phyloP scores from a whole-genome alignment of 257 asterid genomes.

The Galeopsis tetrahit region DNA sequence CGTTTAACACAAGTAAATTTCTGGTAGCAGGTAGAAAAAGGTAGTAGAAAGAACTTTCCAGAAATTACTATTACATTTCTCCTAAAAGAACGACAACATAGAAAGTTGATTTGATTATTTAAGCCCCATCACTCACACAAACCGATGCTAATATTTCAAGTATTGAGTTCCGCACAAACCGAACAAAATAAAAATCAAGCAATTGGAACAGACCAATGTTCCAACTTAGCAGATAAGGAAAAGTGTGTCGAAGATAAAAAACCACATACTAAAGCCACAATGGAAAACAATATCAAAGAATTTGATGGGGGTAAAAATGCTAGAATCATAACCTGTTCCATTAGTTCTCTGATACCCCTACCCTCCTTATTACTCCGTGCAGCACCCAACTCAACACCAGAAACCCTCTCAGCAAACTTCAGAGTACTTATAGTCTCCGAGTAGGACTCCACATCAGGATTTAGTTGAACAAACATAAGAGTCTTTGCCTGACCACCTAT shows the following conservation, averaged over 20 bases:
- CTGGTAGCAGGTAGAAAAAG: neutral
- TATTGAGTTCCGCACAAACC: constrained; percentile 25
- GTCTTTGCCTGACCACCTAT: constrained; percentile 98
- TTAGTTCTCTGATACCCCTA: constrained; percentile 84
- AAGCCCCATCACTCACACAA: neutral
- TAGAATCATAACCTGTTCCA: constrained; percentile 80
- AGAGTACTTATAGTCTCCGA: constrained; percentile 89
- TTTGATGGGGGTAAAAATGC: constrained; percentile 6
- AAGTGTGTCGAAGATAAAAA: neutral
- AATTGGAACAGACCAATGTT: constrained; percentile 1
- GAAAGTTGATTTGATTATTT: neutral
- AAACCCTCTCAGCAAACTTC: constrained; percentile 96
- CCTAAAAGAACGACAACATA: neutral
- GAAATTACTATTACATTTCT: neutral
- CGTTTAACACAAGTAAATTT: neutral
- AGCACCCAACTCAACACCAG: constrained; percentile 98
- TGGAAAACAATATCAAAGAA: neutral
- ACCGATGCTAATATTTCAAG: neutral
- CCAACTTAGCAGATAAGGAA: constrained; percentile 3
- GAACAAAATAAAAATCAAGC: constrained; percentile 14
- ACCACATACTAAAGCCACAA: constrained; percentile 20
- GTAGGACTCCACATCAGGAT: constrained; percentile 92
- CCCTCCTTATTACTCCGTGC: constrained; percentile 89
- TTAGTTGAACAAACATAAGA: constrained; percentile 93
- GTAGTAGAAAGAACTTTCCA: neutral